phyloP scores from a whole-genome alignment of 1,139 yeast species.

The Suhomyces guaymorum region DNA sequence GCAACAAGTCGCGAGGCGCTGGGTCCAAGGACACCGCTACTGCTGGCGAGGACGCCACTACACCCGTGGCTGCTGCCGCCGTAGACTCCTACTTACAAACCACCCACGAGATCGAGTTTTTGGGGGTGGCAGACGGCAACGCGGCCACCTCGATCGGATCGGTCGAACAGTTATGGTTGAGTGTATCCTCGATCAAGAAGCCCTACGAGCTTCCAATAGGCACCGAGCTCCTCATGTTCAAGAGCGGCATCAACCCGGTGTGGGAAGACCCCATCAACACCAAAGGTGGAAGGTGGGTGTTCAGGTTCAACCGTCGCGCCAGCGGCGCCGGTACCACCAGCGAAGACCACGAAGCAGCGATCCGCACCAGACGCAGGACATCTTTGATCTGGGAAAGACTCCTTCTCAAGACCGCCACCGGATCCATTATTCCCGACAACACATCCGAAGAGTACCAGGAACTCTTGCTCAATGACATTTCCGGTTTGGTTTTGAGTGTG shows the following conservation, averaged over 20 bases:
- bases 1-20: conserved; percentile 31
- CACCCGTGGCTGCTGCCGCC: conserved; percentile 23
- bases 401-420: conserved; percentile 45
- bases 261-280: conserved; percentile 72
- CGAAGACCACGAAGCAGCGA: conserved; percentile 17
- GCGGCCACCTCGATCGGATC: conserved; percentile 40
- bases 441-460: conserved; percentile 33
- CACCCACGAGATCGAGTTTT: conserved; percentile 41
- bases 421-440: conserved; percentile 41
- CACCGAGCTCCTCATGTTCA: conserved; percentile 61
- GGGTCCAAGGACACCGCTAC: conserved; percentile 20
- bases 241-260: conserved; percentile 64
- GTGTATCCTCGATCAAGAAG: conserved; percentile 48
- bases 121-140: conserved; percentile 11
- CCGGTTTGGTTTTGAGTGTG: conserved; percentile 54
- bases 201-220: conserved; percentile 53
- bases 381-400: conserved; percentile 56
- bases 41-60: conserved; percentile 16
- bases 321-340: conserved; percentile 16
- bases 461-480: conserved; percentile 45
- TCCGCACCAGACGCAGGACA: conserved; percentile 37
- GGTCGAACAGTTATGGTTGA: conserved; percentile 64
- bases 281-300: conserved; percentile 68
- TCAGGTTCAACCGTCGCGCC: conserved; percentile 45
- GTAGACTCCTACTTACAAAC: conserved; percentile 46